A percentile compares a stretch with the other conserved stretches of the same genome.
phyloP scores from a whole-genome alignment of 495 filamentous ascomycete genomes.

The Lophium mytilinum region DNA sequence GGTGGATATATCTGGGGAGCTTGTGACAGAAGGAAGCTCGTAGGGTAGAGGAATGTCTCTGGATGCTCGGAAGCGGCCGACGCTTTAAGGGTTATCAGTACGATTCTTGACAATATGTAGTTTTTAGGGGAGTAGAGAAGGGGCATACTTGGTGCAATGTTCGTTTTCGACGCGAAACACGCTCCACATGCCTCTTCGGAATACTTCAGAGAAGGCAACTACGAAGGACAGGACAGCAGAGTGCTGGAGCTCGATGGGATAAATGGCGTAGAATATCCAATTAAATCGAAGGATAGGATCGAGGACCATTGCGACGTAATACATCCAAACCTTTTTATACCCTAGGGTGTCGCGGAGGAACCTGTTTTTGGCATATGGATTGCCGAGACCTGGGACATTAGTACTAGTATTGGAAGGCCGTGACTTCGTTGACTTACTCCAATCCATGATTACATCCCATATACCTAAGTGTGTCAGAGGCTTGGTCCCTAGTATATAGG shows the following conservation, averaged over 20 bases:
- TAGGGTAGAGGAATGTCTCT: constrained; percentile 79
- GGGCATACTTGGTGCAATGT: constrained; percentile 61
- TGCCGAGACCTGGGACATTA: constrained; percentile 48
- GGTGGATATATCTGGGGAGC: background rate
- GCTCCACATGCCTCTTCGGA: constrained; percentile 77
- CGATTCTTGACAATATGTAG: background rate
- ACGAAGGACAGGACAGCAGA: constrained; percentile 69
- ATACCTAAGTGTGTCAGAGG: constrained; percentile 32
- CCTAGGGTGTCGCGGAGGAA: constrained; percentile 75
- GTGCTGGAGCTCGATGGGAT: constrained; percentile 67
- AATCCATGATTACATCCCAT: constrained; percentile 99
- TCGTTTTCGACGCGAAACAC: constrained; percentile 96
- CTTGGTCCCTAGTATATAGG: background rate
- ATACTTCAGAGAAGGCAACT: constrained; percentile 67
- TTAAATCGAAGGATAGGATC: constrained; percentile 88
- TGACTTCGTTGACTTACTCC: constrained; percentile 44
- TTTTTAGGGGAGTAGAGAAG: background rate
- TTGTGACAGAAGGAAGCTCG: constrained; percentile 36
- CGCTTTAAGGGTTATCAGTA: constrained; percentile 24
- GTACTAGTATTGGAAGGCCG: background rate
- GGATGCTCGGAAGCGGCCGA: constrained; percentile 72
- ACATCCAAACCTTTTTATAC: constrained; percentile 66
- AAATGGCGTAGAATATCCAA: constrained; percentile 93
- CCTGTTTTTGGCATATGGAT: constrained; percentile 58
- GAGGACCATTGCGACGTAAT: constrained; percentile 75